Evolutionary conservation across 192 early-diverging fungal species (phyloP).

Genomic region (Lunasporangiospora selenospora): DNA sequence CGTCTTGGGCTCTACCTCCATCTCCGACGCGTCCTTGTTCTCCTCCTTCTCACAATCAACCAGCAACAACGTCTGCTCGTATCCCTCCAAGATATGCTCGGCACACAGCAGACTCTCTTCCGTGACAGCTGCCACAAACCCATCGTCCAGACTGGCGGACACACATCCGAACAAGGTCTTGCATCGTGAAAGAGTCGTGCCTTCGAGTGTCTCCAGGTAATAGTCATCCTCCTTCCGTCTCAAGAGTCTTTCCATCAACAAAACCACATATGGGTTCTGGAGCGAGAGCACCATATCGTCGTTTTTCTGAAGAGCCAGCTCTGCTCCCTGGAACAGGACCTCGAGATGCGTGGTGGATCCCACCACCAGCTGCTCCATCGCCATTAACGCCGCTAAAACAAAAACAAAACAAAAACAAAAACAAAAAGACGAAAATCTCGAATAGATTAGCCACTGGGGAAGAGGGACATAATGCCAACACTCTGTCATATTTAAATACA

Average conservation of each 20-base stretch:
- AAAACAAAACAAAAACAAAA: not conserved
- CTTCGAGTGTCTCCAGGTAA: conserved; percentile 4
- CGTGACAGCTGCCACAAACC: not conserved
- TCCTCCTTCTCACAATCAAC: not conserved
- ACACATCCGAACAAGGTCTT: not conserved
- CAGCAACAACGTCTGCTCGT: not conserved
- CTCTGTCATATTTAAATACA: no score
- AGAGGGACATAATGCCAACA: no score
- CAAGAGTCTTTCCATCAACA: conserved; percentile 27
- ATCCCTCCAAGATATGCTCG: not conserved
- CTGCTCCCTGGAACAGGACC: conserved; percentile 13
- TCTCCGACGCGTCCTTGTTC: not conserved
- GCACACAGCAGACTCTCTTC: not conserved
- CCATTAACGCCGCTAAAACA: conserved; percentile 24
- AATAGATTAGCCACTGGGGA: no score
- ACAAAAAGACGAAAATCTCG: no score
- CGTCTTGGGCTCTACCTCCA: not conserved
- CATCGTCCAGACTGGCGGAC: not conserved
- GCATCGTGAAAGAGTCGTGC: no score
- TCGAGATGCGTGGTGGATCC: conserved; percentile 19
- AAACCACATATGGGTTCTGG: conserved; percentile 22
- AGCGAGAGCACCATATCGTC: conserved; percentile 6
- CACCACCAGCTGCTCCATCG: conserved; percentile 20
- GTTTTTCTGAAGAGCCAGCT: not conserved
- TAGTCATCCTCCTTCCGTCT: not conserved